Base-by-base conservation (phyloP, 768 basidiomycete species). In the Leucosporidium yakuticum region DNA sequence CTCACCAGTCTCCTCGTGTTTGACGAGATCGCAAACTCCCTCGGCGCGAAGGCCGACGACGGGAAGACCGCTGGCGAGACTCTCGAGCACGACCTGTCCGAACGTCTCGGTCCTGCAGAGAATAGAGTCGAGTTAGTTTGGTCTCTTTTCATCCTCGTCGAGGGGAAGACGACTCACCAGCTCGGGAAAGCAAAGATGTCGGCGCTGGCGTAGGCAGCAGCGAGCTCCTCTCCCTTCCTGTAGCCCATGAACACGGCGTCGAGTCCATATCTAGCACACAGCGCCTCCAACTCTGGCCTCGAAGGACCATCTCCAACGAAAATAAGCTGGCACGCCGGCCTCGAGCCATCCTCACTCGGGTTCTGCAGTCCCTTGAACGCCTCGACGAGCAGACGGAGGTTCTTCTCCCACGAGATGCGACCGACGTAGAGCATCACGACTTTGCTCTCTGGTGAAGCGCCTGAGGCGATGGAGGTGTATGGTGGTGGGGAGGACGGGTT, bases 51-150 rank as follows among this genome's bases (percentile, higher is more conserved):
- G 77, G 2, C 81, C 81, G 48, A 81, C 77, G 36, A 83, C 81
- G 0, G 82, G 82, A 34, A 83, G 68, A 4, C 81, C 81, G 32
- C 80, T 81, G 0, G 81, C 81, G 27, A 81, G 77, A 12, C 80
- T 81, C 71, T 83, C 81, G 2, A 79, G 71, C 12, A 82, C 81
- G 50, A 82, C 81, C 66, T 83, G 82, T 23, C 82, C 77, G 60
- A 78, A 78, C 2, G 77, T 78, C 64, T 78, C 77, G 0, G 77
- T 78, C 44, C 67, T 73, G 25, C 66, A 71, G 62, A 71, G 9
- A 31, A 39, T 25, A 19, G n/a, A 27, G 5, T 44, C 6, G 1
- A 11, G 44, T 5, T 0, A 7, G 9, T 7, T n/a, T 7, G 49
- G 4, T 5, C 49, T 50, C 19, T n/a, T 7, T 21, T 23, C 4